Percentiles rank a stretch among this genome's conserved stretches.
Conservation (phyloP, 2,329 filamentous ascomycete genomes). For the Penicillium sp. region DNA sequence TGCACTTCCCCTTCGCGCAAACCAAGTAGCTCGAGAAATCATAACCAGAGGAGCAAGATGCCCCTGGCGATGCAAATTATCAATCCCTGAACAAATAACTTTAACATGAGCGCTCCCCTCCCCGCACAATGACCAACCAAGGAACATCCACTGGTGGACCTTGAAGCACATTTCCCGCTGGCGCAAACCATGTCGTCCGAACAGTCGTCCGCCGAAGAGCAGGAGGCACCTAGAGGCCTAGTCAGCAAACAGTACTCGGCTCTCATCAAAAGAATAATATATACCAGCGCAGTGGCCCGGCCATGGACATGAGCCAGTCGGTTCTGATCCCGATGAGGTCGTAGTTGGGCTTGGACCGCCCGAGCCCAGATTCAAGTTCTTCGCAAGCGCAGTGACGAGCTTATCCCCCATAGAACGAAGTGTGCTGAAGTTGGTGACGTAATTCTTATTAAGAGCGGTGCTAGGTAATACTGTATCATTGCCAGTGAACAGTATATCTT, state of each 20-base stretch:
- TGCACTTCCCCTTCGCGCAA: constrained; percentile 14
- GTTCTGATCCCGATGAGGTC: background rate
- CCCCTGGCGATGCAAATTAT: constrained; percentile 7
- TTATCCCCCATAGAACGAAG: constrained; percentile 32
- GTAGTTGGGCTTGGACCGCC: constrained; percentile 3
- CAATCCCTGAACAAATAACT: background rate
- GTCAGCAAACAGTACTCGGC: background rate
- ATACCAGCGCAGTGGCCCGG: constrained; percentile 27
- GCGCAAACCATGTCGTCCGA: constrained; percentile 14
- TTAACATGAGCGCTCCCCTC: background rate
- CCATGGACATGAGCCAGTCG: constrained; percentile 22
- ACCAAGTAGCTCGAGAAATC: constrained; percentile 20
- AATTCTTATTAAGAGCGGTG: constrained; percentile 27
- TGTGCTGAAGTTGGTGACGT: constrained; percentile 27
- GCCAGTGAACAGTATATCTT: constrained; percentile 39
- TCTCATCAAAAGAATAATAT: background rate
- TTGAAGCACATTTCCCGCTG: constrained; percentile 13
- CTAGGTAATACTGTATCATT: constrained; percentile 29
- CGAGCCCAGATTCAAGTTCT: constrained; percentile 23
- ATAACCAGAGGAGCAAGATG: constrained; percentile 15
- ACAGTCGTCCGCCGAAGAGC: constrained; percentile 14
- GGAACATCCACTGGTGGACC: constrained; percentile 3
- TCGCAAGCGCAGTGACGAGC: constrained; percentile 26
- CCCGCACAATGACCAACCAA: constrained; percentile 18
- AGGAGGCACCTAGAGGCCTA: constrained; percentile 14